Base-by-base conservation (phyloP, 208 protist species). In the Wallacemonas sp. region DNA sequence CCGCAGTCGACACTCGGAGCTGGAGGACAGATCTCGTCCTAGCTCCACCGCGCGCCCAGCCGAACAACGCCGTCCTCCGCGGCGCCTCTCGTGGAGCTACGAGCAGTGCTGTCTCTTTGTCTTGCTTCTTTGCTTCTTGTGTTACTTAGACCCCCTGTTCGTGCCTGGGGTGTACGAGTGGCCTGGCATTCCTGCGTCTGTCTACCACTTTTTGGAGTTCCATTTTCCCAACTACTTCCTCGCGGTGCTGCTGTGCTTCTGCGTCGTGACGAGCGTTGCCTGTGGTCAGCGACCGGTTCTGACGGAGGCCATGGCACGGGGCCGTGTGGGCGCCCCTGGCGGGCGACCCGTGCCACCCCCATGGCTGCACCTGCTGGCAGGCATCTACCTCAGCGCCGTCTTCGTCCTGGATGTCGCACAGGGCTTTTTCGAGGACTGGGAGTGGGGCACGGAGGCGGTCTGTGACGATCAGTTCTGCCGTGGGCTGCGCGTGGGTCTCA, bases 131-230 rank as follows among this genome's bases (percentile, higher is more conserved):
- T 71, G 69, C 21, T 75, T 90, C 39, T 60, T 88, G 5, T 30
- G 79, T 3, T 93, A 93, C 34, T 61, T 93, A 1, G 79, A 93
- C 47, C 83, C 87, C 14, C 33, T 90, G 21, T 93, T 90, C 58
- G 70, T 61, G 31, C 66, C 61, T 3, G 79, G 86, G 26, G 71
- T 88, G 62, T 38, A 53, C 38, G 24, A 64, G 24, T 47, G 59
- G 38, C 2, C 0, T n/a, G 34, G 55, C 36, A 12, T 44, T 6
- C 36, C 36, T 8, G 41, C 27, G 15, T 49, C 59, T 6, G 36
- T 64, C 12, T 64, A 47, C 27, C 71, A 82, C 70, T 75, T 86
- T 42, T 54, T 91, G 11, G 88, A 94, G 72, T 94, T 91, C 47
- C 82, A 80, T 49, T 33, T 91, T 19, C 84, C 88, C 11, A 88